Evolutionary conservation across 768 basidiomycete genomes (phyloP).

Genomic region (Coprinopsis cinerea): DNA sequence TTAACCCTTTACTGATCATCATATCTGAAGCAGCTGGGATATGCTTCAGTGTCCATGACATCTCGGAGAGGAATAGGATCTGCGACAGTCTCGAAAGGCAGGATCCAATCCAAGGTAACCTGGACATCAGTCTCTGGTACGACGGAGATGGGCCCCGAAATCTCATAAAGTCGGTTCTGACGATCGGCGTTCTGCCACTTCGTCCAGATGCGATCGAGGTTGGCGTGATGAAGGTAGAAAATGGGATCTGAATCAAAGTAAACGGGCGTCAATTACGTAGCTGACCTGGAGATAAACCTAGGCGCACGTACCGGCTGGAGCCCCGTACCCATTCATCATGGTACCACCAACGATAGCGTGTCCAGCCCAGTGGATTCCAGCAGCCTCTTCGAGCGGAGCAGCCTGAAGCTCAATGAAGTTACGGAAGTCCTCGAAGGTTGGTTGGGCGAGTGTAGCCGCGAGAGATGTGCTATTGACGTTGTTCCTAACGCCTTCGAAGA

Average conservation of each 20-base stretch:
- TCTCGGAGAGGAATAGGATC: background rate
- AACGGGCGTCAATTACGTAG: background rate
- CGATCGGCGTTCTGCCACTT: background rate
- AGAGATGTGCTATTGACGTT: background rate
- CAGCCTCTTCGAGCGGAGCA: background rate
- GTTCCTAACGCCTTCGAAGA: conserved; percentile 1
- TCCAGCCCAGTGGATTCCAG: conserved; percentile 2
- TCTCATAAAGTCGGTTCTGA: background rate
- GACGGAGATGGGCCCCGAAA: background rate
- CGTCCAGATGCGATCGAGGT: conserved; percentile 4
- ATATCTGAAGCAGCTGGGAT: conserved; percentile 4
- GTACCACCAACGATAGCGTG: conserved; percentile 3
- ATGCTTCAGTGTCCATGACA: conserved; percentile 5
- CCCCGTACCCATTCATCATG: conserved; percentile 5
- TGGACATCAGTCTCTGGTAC: background rate
- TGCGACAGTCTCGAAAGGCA: conserved; percentile 1
- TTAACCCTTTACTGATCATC: too few relatives aligned
- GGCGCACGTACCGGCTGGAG: conserved; percentile 1
- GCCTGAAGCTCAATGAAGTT: background rate
- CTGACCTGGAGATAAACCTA: too few relatives aligned
- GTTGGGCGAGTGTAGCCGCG: background rate
- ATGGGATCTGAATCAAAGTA: background rate
- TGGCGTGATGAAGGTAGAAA: conserved; percentile 2
- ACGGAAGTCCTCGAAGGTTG: conserved; percentile 9
- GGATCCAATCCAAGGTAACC: conserved; percentile 1